These are phyloP conservation scores for Saturnispora bothae DNA, from an alignment of 805 yeast genomes.

Conservation along the genomic window DNA sequence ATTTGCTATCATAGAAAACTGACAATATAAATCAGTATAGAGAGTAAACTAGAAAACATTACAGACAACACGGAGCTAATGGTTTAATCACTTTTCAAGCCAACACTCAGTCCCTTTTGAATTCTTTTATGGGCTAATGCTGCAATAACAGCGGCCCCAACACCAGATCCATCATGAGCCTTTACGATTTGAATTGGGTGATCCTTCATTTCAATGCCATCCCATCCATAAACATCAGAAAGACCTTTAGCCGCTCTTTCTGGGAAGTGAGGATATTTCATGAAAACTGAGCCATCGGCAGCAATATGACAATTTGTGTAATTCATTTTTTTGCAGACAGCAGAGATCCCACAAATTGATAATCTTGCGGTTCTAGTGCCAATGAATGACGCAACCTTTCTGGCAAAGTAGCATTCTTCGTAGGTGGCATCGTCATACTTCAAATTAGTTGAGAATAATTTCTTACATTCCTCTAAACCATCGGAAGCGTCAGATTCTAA, in stretches of 20 bases:
- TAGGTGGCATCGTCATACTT: constrained; percentile 51
- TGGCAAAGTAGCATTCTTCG: constrained; percentile 75
- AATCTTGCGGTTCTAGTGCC: constrained; percentile 94
- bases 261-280: constrained; percentile 89
- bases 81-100: no score
- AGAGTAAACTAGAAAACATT: no score
- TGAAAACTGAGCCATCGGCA: constrained; percentile 94
- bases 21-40: no score
- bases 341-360: constrained; percentile 94
- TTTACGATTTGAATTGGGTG: constrained; percentile 81
- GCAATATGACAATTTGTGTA: constrained; percentile 78
- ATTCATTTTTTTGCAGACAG: constrained; percentile 83
- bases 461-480: constrained; percentile 66
- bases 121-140: constrained; percentile 82
- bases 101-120: constrained; percentile 59
- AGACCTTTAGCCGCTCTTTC: constrained; percentile 88
- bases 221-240: constrained; percentile 87
- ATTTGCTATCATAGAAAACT: no score
- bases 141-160: constrained; percentile 97
- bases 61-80: no score
- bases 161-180: constrained; percentile 98
- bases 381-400: constrained; percentile 74
- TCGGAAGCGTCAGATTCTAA: constrained; percentile 88
- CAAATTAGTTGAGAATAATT: constrained; percentile 50
- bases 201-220: constrained; percentile 28